A percentile compares a stretch with the other conserved stretches of the same genome.
These are phyloP conservation scores for Lathyrus tuberosus DNA, from an alignment of 306 rosid species.

Conservation along the genomic window DNA sequence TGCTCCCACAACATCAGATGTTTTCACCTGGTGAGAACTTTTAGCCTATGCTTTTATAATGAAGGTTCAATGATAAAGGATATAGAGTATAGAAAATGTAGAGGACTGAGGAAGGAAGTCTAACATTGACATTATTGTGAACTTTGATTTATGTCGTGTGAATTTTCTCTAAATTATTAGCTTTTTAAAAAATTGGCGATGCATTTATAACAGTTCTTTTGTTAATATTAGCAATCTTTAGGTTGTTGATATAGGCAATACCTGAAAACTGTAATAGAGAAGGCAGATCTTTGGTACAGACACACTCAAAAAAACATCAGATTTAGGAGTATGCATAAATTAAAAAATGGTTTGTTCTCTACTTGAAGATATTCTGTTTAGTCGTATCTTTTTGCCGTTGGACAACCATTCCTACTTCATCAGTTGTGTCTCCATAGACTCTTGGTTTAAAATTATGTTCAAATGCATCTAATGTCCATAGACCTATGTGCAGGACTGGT, in stretches of 20 bases:
- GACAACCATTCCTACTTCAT: conserved; percentile 3
- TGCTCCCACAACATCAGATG: conserved; percentile 50
- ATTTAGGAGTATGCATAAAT: conserved; percentile 20
- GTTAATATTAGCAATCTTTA: conserved; percentile 24
- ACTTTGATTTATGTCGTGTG: conserved; percentile 19
- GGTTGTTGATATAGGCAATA: conserved; percentile 10
- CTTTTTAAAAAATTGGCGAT: conserved; percentile 20
- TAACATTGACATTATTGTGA: conserved; percentile 14
- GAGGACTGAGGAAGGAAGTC: conserved; percentile 18
- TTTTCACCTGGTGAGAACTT: conserved; percentile 73
- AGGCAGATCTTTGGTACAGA: conserved; percentile 4
- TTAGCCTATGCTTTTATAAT: conserved; percentile 13
- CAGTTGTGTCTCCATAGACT: conserved; percentile 10
- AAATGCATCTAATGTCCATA: conserved; percentile 35
- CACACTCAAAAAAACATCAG: conserved; percentile 4
- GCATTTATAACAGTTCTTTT: conserved; percentile 14
- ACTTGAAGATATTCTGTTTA: conserved; percentile 23
- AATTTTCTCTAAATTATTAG: conserved; percentile 23
- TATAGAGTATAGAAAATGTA: neutral
- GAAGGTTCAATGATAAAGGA: conserved; percentile 2
- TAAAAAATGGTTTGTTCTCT: neutral
- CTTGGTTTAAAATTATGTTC: conserved; percentile 28
- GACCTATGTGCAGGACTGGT: conserved; percentile 72
- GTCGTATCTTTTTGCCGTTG: conserved; percentile 14
- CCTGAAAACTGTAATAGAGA: conserved; percentile 10